phyloP scores from a whole-genome alignment of 1,139 yeast genomes.

The Diutina sp. region DNA sequence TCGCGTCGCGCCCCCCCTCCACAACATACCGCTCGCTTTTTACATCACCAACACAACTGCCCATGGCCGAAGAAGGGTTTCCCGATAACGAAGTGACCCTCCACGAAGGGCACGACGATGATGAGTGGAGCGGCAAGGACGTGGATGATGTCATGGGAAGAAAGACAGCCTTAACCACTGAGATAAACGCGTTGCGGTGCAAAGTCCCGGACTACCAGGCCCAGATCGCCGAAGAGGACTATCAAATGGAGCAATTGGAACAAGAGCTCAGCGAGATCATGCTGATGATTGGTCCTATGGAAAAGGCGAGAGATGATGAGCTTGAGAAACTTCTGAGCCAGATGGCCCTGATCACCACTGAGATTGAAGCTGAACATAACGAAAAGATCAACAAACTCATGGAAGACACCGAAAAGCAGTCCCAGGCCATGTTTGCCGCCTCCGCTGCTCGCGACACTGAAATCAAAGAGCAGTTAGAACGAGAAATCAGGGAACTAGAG shows the following conservation, averaged over 20 bases:
- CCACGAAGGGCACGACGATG: neutral
- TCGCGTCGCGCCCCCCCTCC: neutral
- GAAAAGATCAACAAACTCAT: slow-evolving; percentile 22
- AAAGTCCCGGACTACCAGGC: neutral
- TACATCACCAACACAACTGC: neutral
- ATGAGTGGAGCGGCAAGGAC: neutral
- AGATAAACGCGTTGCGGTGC: neutral
- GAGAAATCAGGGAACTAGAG: slow-evolving; percentile 9
- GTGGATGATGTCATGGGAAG: neutral
- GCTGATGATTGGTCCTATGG: neutral
- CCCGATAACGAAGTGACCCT: neutral
- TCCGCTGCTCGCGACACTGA: slow-evolving; percentile 15
- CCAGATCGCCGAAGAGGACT: neutral
- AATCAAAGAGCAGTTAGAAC: slow-evolving; percentile 10
- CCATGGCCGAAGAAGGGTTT: neutral
- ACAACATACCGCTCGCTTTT: neutral
- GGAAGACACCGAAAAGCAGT: slow-evolving; percentile 18
- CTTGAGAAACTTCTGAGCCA: neutral
- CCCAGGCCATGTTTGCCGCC: slow-evolving; percentile 20
- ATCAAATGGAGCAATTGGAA: neutral
- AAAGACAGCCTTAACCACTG: neutral
- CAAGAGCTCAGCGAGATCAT: neutral
- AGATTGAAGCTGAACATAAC: slow-evolving; percentile 21
- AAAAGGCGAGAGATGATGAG: neutral
- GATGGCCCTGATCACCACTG: slow-evolving; percentile 4